phyloP scores from a whole-genome alignment of 2,329 filamentous ascomycete genomes.

The Venturia effusa region DNA sequence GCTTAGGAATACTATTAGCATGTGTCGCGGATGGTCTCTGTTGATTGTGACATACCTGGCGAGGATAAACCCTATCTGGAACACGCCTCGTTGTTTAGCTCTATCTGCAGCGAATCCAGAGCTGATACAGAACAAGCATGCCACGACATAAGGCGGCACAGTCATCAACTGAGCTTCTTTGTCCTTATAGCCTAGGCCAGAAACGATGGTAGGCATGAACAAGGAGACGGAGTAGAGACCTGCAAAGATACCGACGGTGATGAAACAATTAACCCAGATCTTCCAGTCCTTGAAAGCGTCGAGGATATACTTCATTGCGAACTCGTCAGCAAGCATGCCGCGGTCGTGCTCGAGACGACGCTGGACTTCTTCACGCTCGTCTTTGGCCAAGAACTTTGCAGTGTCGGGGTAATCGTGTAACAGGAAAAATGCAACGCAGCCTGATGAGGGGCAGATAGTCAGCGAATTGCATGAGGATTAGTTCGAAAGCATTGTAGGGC shows the following conservation, averaged over 20 bases:
- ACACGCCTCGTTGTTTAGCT: constrained; percentile 11
- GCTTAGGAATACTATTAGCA: background rate
- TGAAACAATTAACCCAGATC: constrained; percentile 27
- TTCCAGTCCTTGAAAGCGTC: constrained; percentile 29
- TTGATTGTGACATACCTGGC: background rate
- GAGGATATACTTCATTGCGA: constrained; percentile 16
- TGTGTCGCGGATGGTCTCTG: background rate
- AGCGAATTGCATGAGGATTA: background rate
- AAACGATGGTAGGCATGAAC: constrained; percentile 50
- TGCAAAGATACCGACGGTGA: constrained; percentile 18
- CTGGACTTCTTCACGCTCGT: constrained; percentile 31
- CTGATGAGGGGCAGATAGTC: constrained; percentile 29
- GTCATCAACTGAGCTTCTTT: constrained; percentile 53
- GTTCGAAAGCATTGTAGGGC: constrained; percentile 7
- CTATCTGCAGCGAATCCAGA: constrained; percentile 10
- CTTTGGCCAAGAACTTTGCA: constrained; percentile 45
- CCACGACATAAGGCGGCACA: constrained; percentile 50
- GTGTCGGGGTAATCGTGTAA: constrained; percentile 53
- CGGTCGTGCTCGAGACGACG: constrained; percentile 15
- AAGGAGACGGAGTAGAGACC: constrained; percentile 36
- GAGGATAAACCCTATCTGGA: constrained; percentile 10
- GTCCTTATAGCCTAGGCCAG: constrained; percentile 51
- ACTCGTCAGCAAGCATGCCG: constrained; percentile 16
- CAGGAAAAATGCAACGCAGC: constrained; percentile 39
- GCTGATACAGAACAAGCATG: constrained; percentile 17